Evolutionary conservation across 2,329 filamentous ascomycete species (phyloP), one percentile per base, ranked within the genome.

Genomic region (Botryotinia globosa): DNA sequence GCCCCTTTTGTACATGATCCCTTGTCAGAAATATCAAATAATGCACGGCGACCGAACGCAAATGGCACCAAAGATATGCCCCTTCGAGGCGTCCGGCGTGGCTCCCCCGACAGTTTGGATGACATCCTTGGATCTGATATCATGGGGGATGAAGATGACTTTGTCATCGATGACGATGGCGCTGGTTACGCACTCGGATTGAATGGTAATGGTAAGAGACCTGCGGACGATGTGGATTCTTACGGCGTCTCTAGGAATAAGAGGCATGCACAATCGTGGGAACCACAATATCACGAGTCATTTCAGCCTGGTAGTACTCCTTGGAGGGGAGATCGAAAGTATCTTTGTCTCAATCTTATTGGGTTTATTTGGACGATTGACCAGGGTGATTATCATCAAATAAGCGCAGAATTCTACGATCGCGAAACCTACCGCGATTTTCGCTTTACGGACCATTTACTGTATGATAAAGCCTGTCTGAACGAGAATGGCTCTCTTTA

Each of bases 341-440:
- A 99, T 80, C 87, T 99, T 0, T 97, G 94, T 79, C 87, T 98
- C 58, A 98, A 98, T 80, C 84, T 99, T 73, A 93, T 94, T 70
- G 96, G 97, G 0, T 96, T 97, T 79, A 93, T 98, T 14, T 99
- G 96, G 94, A 98, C 95, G 0, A 93, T 99, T 29, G 93, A 97
- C 77, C 96, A 99, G 82, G 94, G 98, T 79, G 92, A 92, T 0
- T 92, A 95, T 78, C 90, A 98, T 80, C 99, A 96, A 2, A 91
- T 99, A 18, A 98, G 94, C 0, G 94, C 98, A 2, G 96, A 98
- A 79, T 99, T 99, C 81, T 98, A 98, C 81, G 97, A 99, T 81
- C 92, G 94, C 73, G 94, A 97, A 77, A 90, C 92, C 73, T 92
- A 97, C 81, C 89, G 95, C 65, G 94, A 98, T 81, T 98, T 98